These are phyloP conservation scores for Ogataea parapolymorpha DNA, from an alignment of 805 yeast species.

Conservation along the genomic window DNA sequence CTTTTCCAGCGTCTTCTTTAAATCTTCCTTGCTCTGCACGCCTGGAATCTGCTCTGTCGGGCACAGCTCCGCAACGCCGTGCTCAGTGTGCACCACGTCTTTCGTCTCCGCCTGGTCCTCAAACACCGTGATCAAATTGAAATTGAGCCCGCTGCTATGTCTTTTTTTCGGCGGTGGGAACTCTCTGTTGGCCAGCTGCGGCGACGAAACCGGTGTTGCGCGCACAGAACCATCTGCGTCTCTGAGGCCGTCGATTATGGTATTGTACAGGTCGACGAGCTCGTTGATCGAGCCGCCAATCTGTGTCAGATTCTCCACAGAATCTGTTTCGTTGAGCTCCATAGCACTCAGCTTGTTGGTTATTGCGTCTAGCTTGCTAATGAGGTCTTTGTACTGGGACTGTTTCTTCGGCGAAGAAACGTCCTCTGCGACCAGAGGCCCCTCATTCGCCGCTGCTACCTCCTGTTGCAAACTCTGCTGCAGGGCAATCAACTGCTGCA, in stretches of 20 bases:
- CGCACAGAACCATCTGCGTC: background rate
- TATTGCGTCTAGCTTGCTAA: conserved; percentile 17
- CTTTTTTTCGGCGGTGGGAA: conserved; percentile 16
- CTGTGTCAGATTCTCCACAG: conserved; percentile 10
- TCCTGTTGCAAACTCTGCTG: conserved; percentile 15
- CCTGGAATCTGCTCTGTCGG: conserved; percentile 9
- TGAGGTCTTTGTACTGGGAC: conserved; percentile 10
- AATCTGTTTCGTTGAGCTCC: conserved; percentile 19
- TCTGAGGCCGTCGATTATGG: background rate
- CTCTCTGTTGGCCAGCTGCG: conserved; percentile 9
- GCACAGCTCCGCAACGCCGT: conserved; percentile 13
- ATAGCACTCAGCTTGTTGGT: conserved; percentile 19
- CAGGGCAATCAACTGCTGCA: conserved; percentile 13
- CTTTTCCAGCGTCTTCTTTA: conserved; percentile 18
- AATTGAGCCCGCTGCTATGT: conserved; percentile 30
- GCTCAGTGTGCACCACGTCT: conserved; percentile 15
- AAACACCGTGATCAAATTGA: conserved; percentile 26
- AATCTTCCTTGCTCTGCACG: conserved; percentile 17
- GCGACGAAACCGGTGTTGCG: conserved; percentile 6
- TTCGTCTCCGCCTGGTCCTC: conserved; percentile 12
- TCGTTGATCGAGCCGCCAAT: conserved; percentile 14
- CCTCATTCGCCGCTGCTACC: conserved; percentile 5
- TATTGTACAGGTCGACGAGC: conserved; percentile 15
- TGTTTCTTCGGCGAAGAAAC: background rate
- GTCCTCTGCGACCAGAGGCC: background rate